phyloP scores from a whole-genome alignment of 2,329 filamentous ascomycete genomes.

The Aspergillus fumigatiaffinis region DNA sequence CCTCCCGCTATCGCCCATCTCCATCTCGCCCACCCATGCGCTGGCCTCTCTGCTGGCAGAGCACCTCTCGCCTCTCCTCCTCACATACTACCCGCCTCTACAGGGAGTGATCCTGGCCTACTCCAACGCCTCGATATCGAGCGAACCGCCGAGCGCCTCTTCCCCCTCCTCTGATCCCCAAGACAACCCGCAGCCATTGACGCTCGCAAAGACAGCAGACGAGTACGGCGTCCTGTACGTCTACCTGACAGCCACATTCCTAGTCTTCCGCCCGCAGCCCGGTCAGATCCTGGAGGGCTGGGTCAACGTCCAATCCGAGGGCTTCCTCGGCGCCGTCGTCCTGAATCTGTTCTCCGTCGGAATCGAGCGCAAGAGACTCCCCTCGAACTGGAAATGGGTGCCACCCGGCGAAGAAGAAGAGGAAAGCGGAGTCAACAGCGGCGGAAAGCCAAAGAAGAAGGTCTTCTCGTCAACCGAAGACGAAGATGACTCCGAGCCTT shows the following conservation, averaged over 20 bases:
- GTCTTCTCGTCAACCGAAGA: constrained; percentile 17
- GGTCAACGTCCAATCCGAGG: constrained; percentile 82
- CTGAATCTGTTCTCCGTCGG: constrained; percentile 91
- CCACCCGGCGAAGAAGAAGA: constrained; percentile 47
- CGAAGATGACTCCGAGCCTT: constrained; percentile 25
- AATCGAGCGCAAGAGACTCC: constrained; percentile 72
- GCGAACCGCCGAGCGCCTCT: constrained; percentile 38
- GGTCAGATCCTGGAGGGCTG: constrained; percentile 74
- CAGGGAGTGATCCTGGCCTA: constrained; percentile 57
- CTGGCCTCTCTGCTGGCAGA: constrained; percentile 57
- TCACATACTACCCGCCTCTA: constrained; percentile 59
- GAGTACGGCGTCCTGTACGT: constrained; percentile 84
- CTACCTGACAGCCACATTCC: constrained; percentile 83
- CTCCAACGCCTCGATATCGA: constrained; percentile 42
- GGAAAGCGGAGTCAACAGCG: constrained; percentile 10
- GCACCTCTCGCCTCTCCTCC: constrained; percentile 59
- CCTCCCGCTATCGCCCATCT: constrained; percentile 56
- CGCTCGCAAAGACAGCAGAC: constrained; percentile 51
- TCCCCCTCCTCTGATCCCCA: constrained; percentile 22
- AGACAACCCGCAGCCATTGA: constrained; percentile 36
- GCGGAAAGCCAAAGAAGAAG: constrained; percentile 10
- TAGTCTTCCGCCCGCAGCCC: constrained; percentile 72
- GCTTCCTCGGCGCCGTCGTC: constrained; percentile 82
- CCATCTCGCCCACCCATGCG: constrained; percentile 49
- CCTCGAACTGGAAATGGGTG: constrained; percentile 75